phyloP scores from a whole-genome alignment of 2,329 filamentous ascomycete genomes.

The Paecilomyces fulvus region DNA sequence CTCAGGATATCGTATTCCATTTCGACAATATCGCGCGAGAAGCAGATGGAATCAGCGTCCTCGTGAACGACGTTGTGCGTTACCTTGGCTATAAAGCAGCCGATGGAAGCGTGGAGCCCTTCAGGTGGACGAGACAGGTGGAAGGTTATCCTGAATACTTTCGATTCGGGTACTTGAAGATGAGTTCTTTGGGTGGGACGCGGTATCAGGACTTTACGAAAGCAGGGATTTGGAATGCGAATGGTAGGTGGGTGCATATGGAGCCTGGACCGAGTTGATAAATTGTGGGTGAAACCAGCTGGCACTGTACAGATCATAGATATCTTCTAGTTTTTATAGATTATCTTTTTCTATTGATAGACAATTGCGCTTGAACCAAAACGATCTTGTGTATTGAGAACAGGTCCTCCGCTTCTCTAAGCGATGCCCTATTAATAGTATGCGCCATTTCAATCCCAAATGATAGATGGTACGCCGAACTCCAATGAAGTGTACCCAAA shows the following conservation, averaged over 20 bases:
- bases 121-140: constrained; percentile 26
- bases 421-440: not conserved
- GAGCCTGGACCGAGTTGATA: constrained; percentile 3
- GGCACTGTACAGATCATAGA: not conserved
- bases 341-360: not conserved
- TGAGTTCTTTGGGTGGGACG: constrained; percentile 25
- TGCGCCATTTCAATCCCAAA: not conserved
- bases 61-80: constrained; percentile 55
- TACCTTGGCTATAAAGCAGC: constrained; percentile 45
- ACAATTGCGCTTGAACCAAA: not conserved
- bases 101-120: constrained; percentile 16
- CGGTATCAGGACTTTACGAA: constrained; percentile 35
- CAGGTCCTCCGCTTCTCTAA: not conserved
- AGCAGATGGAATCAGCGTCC: constrained; percentile 47
- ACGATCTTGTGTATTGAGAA: not conserved
- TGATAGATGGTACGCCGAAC: not conserved
- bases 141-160: constrained; percentile 30
- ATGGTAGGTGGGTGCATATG: constrained; percentile 14
- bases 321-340: not conserved
- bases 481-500: not conserved
- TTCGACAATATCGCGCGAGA: constrained; percentile 22
- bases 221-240: constrained; percentile 22
- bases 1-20: constrained; percentile 26
- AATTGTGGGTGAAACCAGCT: not conserved
- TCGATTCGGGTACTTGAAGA: constrained; percentile 34